Evolutionary conservation across 2,329 filamentous ascomycete species (phyloP).

Genomic region (Cryphonectria nitschkei): DNA sequence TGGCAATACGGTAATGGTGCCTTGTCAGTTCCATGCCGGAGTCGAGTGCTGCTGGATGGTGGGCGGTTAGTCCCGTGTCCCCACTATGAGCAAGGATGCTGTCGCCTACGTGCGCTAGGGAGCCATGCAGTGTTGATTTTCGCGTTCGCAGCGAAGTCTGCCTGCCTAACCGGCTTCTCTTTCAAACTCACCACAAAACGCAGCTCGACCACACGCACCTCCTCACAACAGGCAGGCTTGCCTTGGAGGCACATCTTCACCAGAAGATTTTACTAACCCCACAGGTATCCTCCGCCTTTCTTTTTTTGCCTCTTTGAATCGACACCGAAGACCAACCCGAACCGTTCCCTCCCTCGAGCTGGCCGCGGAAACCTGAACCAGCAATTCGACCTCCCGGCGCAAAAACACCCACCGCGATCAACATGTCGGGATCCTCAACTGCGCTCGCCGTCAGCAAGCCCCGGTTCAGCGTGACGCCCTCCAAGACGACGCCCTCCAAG

Average conservation of each 20-base stretch:
- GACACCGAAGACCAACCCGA: not conserved
- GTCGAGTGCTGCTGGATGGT: not conserved
- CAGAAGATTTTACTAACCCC: constrained; percentile 12
- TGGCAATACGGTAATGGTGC: not conserved
- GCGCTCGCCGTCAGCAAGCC: constrained; percentile 30
- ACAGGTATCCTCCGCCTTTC: not conserved
- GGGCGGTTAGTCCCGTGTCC: constrained; percentile 22
- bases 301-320: not conserved
- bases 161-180: constrained; percentile 9
- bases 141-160: constrained; percentile 9
- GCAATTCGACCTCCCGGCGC: not conserved
- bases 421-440: constrained; percentile 38
- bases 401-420: constrained; percentile 16
- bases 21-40: not conserved
- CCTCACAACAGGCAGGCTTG: constrained; percentile 16
- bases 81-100: constrained; percentile 19
- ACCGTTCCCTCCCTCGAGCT: not conserved
- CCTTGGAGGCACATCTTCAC: constrained; percentile 15
- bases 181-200: not conserved
- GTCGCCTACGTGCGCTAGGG: constrained; percentile 14
- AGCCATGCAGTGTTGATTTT: constrained; percentile 26
- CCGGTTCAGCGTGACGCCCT: constrained; percentile 31
- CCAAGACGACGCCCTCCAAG: constrained; percentile 36
- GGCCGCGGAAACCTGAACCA: not conserved
- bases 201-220: constrained; percentile 15